A percentile compares a stretch with the other conserved stretches of the same genome.
phyloP scores from a whole-genome alignment of 495 filamentous ascomycete genomes.

The Daldinia concentrica region DNA sequence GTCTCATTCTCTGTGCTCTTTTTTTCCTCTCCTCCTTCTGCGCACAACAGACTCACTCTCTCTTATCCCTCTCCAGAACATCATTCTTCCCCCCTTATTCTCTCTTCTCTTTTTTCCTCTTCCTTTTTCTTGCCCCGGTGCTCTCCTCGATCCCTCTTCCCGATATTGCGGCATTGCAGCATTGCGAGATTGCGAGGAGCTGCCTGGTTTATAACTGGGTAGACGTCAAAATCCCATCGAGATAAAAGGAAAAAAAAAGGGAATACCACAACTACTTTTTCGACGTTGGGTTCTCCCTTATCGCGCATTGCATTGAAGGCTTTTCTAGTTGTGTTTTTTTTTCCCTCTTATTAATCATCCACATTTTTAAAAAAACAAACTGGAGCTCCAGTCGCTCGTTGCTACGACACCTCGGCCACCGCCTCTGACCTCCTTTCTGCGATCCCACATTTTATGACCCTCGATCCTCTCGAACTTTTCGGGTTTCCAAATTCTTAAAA shows the following conservation, averaged over 20 bases:
- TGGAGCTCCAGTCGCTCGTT: slow-evolving; percentile 42
- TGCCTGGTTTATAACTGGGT: slow-evolving; percentile 15
- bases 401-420: slow-evolving; percentile 36
- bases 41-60: slow-evolving; percentile 25
- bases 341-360: slow-evolving; percentile 32
- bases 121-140: slow-evolving; percentile 44
- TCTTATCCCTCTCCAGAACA: slow-evolving; percentile 37
- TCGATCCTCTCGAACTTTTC: slow-evolving; percentile 22
- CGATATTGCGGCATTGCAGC: slow-evolving; percentile 23
- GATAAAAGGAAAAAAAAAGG: slow-evolving; percentile 16
- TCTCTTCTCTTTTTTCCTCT: slow-evolving; percentile 7
- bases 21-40: slow-evolving; percentile 14
- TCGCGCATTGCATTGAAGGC: slow-evolving; percentile 8
- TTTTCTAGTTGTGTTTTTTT: slow-evolving; percentile 15
- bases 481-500: neutral
- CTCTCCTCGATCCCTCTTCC: slow-evolving; percentile 23
- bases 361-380: slow-evolving; percentile 25
- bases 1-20: slow-evolving; percentile 28
- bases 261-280: slow-evolving; percentile 18
- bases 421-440: slow-evolving; percentile 22
- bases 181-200: slow-evolving; percentile 29
- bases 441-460: slow-evolving; percentile 26
- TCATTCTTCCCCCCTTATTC: slow-evolving; percentile 40
- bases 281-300: slow-evolving; percentile 15
- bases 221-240: slow-evolving; percentile 7